Evolutionary conservation across 2,329 filamentous ascomycete species (phyloP), one percentile per base, ranked within the genome.

Genomic region (Setomelanomma holmii): DNA sequence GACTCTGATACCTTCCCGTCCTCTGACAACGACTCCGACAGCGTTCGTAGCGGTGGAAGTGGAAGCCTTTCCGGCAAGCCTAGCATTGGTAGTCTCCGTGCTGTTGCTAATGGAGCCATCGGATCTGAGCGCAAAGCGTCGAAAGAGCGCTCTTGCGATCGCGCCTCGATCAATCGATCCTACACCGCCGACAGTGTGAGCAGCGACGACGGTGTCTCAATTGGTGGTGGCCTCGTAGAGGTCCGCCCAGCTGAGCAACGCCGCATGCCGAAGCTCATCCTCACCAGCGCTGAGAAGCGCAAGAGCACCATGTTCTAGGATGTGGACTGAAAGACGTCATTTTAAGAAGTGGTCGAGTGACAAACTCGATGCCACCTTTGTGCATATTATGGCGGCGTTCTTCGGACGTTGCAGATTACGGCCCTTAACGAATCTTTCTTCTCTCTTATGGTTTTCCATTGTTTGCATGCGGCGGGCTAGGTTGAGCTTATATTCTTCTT

Each of bases 251-350:
- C 80, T 77, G 83, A 86, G 75, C 79, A 83, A 53, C 86, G 91
- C 76, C 90, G 91, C 77, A 89, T 89, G 64, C 89, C 91, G 47
- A 89, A 92, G 82, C 86, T 96, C 71, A 89, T 97, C 62, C 84
- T 97, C 62, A 93, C 90, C 62, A 93, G 86, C 74, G 89, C 88
- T 57, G 92, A 96, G 81, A 96, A 96, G 85, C 89, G 92, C 76
- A 96, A 91, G 83, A 89, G 84, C 76, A 80, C 83, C 53, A 76
- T 85, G 71, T 84, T 83, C 69, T 88, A 80, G 79, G 55, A 21
- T 35, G 51, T 40, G 43, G 39, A 58, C 41, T 52, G 52, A 61
- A 58, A 56, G 49, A 41, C 46, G 56, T 43, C 44, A 51, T 53
- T 55, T 52, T 34, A 51, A 58, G 55, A 14, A 30, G 14, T 8